These are phyloP conservation scores for Penicillium sp. DNA, from an alignment of 2,329 filamentous ascomycete genomes.

Conservation along the genomic window DNA sequence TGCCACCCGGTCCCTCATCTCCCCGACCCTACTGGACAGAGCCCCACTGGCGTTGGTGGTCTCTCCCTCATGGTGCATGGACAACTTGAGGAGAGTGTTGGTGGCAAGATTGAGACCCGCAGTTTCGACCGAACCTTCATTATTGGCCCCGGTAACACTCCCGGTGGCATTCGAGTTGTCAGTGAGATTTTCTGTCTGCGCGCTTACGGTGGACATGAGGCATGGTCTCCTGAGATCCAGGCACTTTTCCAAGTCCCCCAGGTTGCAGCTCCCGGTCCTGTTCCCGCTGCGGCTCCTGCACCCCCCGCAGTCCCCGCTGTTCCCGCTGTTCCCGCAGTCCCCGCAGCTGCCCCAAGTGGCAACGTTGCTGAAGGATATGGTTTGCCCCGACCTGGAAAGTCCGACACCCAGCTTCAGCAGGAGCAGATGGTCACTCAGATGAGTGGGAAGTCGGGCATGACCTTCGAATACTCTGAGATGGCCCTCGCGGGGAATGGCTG, in stretches of 20 bases:
- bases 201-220: constrained; percentile 59
- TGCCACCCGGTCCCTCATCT: constrained; percentile 72
- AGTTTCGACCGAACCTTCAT: constrained; percentile 81
- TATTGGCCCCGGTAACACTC: constrained; percentile 68
- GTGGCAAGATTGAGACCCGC: constrained; percentile 59
- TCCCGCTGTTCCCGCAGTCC: constrained; percentile 4
- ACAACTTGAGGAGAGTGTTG: constrained; percentile 72
- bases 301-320: constrained; percentile 8
- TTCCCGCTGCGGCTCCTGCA: constrained; percentile 9
- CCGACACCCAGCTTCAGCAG: constrained; percentile 56
- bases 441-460: constrained; percentile 76
- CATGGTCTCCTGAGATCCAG: constrained; percentile 47
- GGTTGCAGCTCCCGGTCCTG: constrained; percentile 15
- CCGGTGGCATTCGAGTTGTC: constrained; percentile 68
- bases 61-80: constrained; percentile 77
- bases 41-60: constrained; percentile 67
- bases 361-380: constrained; percentile 40
- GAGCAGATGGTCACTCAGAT: constrained; percentile 70
- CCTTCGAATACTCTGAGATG: constrained; percentile 70
- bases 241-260: constrained; percentile 28
- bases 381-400: constrained; percentile 42
- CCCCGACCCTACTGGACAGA: constrained; percentile 65
- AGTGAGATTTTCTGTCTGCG: constrained; percentile 75
- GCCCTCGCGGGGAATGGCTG: constrained; percentile 77
- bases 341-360: constrained; percentile 21